phyloP scores from a whole-genome alignment of 2,329 filamentous ascomycete genomes.

The Diaporthe velutina region DNA sequence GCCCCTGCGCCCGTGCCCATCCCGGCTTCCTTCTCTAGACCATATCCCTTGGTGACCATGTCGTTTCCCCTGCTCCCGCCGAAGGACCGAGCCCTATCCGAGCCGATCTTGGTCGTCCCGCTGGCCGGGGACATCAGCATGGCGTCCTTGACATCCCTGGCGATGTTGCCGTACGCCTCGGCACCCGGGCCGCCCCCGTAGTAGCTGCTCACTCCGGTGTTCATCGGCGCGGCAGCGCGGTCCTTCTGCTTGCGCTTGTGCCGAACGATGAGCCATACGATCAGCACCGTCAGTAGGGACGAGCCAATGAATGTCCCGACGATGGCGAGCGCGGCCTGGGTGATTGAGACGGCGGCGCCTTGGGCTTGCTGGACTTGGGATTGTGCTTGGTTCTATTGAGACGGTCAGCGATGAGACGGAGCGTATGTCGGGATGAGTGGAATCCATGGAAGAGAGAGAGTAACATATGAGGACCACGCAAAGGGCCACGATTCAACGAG shows the following conservation, averaged over 20 bases:
- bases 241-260: slow-evolving; percentile 41
- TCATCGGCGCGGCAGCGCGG: slow-evolving; percentile 42
- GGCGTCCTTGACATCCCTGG: slow-evolving; percentile 45
- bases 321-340: slow-evolving; percentile 56
- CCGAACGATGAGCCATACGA: slow-evolving; percentile 48
- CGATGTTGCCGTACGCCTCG: slow-evolving; percentile 29
- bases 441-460: neutral
- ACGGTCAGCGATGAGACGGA: neutral
- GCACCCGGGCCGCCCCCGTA: slow-evolving; percentile 32
- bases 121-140: slow-evolving; percentile 31
- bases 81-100: neutral
- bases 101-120: slow-evolving; percentile 8
- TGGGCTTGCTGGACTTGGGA: slow-evolving; percentile 51
- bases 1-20: neutral
- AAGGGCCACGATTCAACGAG: neutral
- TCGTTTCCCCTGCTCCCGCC: slow-evolving; percentile 9
- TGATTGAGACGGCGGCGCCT: slow-evolving; percentile 55
- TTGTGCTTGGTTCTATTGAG: slow-evolving; percentile 47
- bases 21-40: neutral
- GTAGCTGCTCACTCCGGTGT: slow-evolving; percentile 38
- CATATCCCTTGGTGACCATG: slow-evolving; percentile 19
- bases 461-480: no score
- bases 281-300: slow-evolving; percentile 53
- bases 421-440: neutral
- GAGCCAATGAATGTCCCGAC: slow-evolving; percentile 58